Evolutionary conservation across 2,329 filamentous ascomycete genomes (phyloP).

Genomic region (Cryphonectria parasitica): DNA sequence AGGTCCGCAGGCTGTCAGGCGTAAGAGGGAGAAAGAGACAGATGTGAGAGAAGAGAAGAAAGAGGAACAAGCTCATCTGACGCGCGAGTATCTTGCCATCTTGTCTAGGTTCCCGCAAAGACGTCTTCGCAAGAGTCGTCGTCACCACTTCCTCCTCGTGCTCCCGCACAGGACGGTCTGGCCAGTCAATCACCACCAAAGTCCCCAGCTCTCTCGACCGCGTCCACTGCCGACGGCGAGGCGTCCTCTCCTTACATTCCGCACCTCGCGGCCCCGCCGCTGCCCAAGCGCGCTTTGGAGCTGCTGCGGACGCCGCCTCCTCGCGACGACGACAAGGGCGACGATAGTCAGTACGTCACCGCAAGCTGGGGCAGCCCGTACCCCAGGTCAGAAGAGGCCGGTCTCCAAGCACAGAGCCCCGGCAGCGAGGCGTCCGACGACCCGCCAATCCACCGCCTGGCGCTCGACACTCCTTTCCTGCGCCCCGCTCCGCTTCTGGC

Average conservation of each 20-base stretch:
- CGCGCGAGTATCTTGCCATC: conserved; percentile 28
- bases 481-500: conserved; percentile 55
- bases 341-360: conserved; percentile 60
- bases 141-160: conserved; percentile 60
- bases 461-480: conserved; percentile 65
- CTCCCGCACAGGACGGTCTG: conserved; percentile 62
- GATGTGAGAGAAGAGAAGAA: not conserved
- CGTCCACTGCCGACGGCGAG: conserved; percentile 63
- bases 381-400: conserved; percentile 61
- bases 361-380: conserved; percentile 94
- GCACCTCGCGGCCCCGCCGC: conserved; percentile 60
- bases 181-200: conserved; percentile 42
- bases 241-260: conserved; percentile 63
- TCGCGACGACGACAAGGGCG: conserved; percentile 35
- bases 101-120: conserved; percentile 47
- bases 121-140: conserved; percentile 60
- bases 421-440: conserved; percentile 65
- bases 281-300: conserved; percentile 59
- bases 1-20: not conserved
- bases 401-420: conserved; percentile 55
- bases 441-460: conserved; percentile 63
- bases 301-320: conserved; percentile 59
- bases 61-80: conserved; percentile 15
- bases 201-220: conserved; percentile 64
- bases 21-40: not conserved